Evolutionary conservation across 805 yeast genomes (phyloP), one percentile per base, ranked within the genome.

Genomic region (Candida arabinofermentans): DNA sequence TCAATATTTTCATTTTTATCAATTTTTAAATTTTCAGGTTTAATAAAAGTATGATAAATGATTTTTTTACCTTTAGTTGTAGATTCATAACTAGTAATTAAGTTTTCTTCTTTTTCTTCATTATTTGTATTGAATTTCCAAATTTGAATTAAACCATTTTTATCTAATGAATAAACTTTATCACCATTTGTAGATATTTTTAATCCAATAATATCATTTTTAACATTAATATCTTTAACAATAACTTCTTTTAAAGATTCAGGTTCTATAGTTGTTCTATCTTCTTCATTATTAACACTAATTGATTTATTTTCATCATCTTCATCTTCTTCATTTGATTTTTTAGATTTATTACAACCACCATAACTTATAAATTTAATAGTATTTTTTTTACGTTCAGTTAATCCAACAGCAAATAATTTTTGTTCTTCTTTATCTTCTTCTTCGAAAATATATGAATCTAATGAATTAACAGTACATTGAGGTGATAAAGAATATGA

Each of bases 401-500:
- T 58, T 16, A 62, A 39, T 2, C 67, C 67, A 8, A 64, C 57
- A 5, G 59, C 66, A 50, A 64, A 60, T 31, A 59, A 34, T 33
- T 55, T 51, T 7, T 39, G 36, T 23, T 56, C 62, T 23, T 38
- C 48, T 18, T 21, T 39, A 13, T 40, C 54, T 21, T 38, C 34
- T n/a, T 47, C 54, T 18, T 51, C 58, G 36, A 50, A 42, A 5
- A 43, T 49, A 37, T 41, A 58, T n/a, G 60, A 51, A 38, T 58
- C 79, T 62, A 77, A 54, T 35, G 70, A 56, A 36, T 70, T 69
- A 17, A 75, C 70, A 2, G 61, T 44, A 16, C 72, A 61, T 22
- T 67, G 64, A 6, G 81, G 81, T 16, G 77, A 66, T 36, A 77
- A 62, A 17, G 81, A 72, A 51, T 68, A 65, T 3, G 80, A 72